Conservation (phyloP, 1,284 basidiomycete species). For the Fistulina hepatica region DNA sequence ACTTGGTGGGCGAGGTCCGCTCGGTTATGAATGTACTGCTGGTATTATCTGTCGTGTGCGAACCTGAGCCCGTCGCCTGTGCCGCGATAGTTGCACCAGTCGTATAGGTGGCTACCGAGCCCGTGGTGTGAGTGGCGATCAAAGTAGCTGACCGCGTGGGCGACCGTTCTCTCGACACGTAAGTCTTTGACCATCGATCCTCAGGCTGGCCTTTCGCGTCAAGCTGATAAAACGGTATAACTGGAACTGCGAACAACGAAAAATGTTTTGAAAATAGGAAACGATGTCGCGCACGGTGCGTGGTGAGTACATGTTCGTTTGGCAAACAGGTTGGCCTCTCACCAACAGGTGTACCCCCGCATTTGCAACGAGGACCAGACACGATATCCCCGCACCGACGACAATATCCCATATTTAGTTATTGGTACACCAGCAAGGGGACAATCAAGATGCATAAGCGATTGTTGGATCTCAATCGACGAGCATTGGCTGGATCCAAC, state of each 20-base stretch:
- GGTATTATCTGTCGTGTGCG: too few relatives aligned
- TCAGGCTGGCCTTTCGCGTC: slow-evolving; percentile 31
- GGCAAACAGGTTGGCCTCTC: slow-evolving; percentile 20
- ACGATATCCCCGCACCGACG: slow-evolving; percentile 74
- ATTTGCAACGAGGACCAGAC: slow-evolving; percentile 54
- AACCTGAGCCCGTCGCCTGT: too few relatives aligned
- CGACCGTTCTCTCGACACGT: slow-evolving; percentile 44
- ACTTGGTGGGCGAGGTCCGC: slow-evolving; percentile 25
- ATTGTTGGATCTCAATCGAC: too few relatives aligned
- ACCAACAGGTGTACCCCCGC: slow-evolving; percentile 70
- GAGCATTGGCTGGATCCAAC: too few relatives aligned
- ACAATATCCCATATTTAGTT: slow-evolving; percentile 72
- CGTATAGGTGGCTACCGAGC: slow-evolving; percentile 14
- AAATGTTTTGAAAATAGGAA: slow-evolving; percentile 1
- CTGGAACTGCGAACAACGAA: slow-evolving; percentile 38
- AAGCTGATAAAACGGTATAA: slow-evolving; percentile 48
- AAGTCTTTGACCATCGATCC: slow-evolving; percentile 71
- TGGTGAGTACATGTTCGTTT: slow-evolving; percentile 1
- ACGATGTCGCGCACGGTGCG: slow-evolving; percentile 4
- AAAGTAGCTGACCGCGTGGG: slow-evolving; percentile 18
- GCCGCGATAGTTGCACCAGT: too few relatives aligned
- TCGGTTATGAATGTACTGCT: too few relatives aligned
- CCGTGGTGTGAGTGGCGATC: slow-evolving; percentile 16
- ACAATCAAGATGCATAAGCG: too few relatives aligned
- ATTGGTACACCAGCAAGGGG: too few relatives aligned